A percentile compares a stretch with the other conserved stretches of the same genome.
phyloP scores from a whole-genome alignment of 441 rosid genomes.

The Monsonia emarginata region DNA sequence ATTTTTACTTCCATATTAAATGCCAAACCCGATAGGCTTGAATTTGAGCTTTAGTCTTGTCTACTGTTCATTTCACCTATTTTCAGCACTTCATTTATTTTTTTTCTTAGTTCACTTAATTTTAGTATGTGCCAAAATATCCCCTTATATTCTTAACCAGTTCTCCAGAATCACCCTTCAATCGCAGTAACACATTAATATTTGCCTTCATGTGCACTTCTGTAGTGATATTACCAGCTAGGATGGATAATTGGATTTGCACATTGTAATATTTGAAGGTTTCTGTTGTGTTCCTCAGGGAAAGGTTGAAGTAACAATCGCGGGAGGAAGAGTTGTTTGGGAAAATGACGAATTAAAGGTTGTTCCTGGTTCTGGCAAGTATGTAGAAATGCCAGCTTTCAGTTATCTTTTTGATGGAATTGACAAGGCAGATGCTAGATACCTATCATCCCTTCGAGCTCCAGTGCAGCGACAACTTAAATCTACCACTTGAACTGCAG shows the following conservation, averaged over 20 bases:
- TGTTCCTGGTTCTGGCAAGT: constrained; percentile 56
- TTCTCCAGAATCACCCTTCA: neutral
- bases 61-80: too few relatives aligned
- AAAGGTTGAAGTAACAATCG: constrained; percentile 81
- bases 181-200: neutral
- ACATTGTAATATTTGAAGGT: neutral
- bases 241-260: neutral
- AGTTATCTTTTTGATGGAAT: constrained; percentile 65
- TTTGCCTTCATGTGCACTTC: neutral
- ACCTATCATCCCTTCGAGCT: constrained; percentile 60
- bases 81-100: too few relatives aligned
- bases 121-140: too few relatives aligned
- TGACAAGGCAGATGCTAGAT: constrained; percentile 59
- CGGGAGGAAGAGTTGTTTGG: constrained; percentile 76
- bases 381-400: constrained; percentile 59
- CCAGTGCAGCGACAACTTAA: constrained; percentile 50
- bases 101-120: too few relatives aligned
- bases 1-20: too few relatives aligned
- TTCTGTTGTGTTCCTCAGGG: constrained; percentile 39
- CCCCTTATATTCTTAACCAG: too few relatives aligned
- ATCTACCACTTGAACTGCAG: constrained; percentile 22
- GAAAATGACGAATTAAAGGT: constrained; percentile 57
- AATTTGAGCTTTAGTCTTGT: too few relatives aligned
- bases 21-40: too few relatives aligned
- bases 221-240: neutral